Evolutionary conservation across 768 basidiomycete genomes (phyloP).

Genomic region (Inosperma sp.): DNA sequence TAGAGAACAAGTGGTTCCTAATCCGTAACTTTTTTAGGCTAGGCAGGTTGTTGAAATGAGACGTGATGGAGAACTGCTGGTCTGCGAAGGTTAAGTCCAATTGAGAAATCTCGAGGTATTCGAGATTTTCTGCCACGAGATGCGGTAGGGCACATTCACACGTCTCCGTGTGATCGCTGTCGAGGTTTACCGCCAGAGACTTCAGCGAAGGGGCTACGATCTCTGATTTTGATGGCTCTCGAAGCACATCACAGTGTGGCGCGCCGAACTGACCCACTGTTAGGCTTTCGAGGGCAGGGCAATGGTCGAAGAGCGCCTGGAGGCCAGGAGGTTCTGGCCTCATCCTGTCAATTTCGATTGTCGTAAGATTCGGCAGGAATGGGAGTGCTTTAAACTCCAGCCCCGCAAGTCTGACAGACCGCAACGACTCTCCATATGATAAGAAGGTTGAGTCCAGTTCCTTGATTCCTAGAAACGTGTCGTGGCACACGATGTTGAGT

Average conservation of each 20-base stretch:
- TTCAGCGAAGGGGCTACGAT: slow-evolving; percentile 23
- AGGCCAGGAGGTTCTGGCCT: slow-evolving; percentile 13
- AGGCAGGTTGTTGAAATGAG: slow-evolving; percentile 11
- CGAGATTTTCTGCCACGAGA: slow-evolving; percentile 26
- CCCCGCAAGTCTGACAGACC: slow-evolving; percentile 16
- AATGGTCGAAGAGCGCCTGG: slow-evolving; percentile 15
- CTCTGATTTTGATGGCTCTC: no score
- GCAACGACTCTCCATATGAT: slow-evolving; percentile 4
- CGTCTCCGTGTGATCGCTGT: slow-evolving; percentile 1
- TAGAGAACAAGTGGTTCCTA: slow-evolving; percentile 5
- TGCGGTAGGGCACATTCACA: slow-evolving; percentile 23
- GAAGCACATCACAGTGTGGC: no score
- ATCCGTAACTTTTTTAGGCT: slow-evolving; percentile 15
- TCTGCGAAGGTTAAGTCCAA: slow-evolving; percentile 7
- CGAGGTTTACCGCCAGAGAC: slow-evolving; percentile 24
- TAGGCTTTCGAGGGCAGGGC: slow-evolving; percentile 16
- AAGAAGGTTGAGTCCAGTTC: not conserved
- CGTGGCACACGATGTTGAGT: not conserved
- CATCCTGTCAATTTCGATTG: slow-evolving; percentile 19
- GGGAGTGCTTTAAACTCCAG: slow-evolving; percentile 11
- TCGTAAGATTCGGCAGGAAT: slow-evolving; percentile 12
- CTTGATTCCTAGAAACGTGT: not conserved
- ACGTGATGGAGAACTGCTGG: slow-evolving; percentile 7
- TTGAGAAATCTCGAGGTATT: slow-evolving; percentile 28
- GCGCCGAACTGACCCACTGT: slow-evolving; percentile 14